Conservation (phyloP, 2,329 filamentous ascomycete species). For the Colletotrichum noveboracense region DNA sequence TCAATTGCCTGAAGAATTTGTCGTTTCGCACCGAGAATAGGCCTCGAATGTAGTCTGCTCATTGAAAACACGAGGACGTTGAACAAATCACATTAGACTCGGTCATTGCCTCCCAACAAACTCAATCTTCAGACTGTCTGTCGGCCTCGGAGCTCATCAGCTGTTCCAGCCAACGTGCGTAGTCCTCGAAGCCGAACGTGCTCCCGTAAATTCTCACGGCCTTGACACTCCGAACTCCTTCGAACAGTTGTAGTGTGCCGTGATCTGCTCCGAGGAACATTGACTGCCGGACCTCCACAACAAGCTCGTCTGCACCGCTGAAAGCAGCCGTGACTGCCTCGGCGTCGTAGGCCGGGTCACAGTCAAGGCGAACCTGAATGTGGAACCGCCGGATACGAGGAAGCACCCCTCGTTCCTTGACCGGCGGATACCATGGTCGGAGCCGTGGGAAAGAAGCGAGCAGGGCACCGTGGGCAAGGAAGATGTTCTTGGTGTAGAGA, state of each 20-base stretch:
- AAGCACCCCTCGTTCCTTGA: conserved; percentile 32
- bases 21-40: neutral
- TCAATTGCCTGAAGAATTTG: neutral
- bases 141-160: conserved; percentile 35
- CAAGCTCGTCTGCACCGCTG: conserved; percentile 41
- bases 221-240: conserved; percentile 46
- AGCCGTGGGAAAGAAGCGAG: conserved; percentile 48
- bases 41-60: neutral
- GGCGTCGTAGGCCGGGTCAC: conserved; percentile 36
- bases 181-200: conserved; percentile 45
- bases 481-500: conserved; percentile 49
- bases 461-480: conserved; percentile 44
- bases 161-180: conserved; percentile 43
- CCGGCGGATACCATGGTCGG: conserved; percentile 33
- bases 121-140: neutral
- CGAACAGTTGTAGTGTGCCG: conserved; percentile 43
- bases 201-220: conserved; percentile 40
- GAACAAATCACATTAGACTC: neutral
- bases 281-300: conserved; percentile 43
- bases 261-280: conserved; percentile 43
- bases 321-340: conserved; percentile 37
- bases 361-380: conserved; percentile 46
- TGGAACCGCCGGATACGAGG: conserved; percentile 43
- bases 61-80: neutral
- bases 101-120: neutral